Conservation (phyloP, 768 basidiomycete genomes). For the Pholiota conissans region DNA sequence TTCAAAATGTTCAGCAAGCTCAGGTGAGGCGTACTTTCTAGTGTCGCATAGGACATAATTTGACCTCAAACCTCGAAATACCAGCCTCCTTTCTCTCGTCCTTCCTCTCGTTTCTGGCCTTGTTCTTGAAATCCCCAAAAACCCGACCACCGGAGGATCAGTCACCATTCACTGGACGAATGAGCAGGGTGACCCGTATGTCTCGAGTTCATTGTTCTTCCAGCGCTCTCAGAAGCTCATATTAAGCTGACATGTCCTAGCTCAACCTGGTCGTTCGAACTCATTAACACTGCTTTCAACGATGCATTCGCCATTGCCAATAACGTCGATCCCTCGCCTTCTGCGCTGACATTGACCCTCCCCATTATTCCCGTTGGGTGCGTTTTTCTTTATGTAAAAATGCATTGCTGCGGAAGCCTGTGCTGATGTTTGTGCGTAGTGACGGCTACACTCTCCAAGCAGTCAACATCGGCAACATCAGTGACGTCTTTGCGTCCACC, state of each 20-base stretch:
- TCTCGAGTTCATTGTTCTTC: no score
- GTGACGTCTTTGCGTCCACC: constrained; percentile 39
- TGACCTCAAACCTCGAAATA: neutral
- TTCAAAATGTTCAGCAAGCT: constrained; percentile 52
- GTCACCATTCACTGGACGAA: constrained; percentile 51
- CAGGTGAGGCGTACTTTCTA: constrained; percentile 31
- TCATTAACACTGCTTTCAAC: constrained; percentile 52
- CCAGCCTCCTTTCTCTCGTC: constrained; percentile 43
- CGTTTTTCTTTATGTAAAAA: constrained; percentile 15
- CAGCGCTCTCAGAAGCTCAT: no score
- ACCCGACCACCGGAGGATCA: constrained; percentile 28
- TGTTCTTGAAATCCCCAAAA: constrained; percentile 35
- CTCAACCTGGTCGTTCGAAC: constrained; percentile 40
- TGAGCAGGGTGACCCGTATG: constrained; percentile 42
- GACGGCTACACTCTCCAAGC: constrained; percentile 49
- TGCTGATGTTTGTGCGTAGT: constrained; percentile 26
- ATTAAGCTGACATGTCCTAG: no score
- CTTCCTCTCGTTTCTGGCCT: constrained; percentile 51
- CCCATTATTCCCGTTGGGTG: constrained; percentile 51
- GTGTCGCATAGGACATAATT: neutral
- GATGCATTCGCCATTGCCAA: constrained; percentile 54
- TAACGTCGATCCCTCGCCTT: constrained; percentile 42
- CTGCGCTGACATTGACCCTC: constrained; percentile 36
- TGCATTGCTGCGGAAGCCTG: neutral
- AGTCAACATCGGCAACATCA: constrained; percentile 45